Base-by-base conservation (phyloP, 331 rosid genomes). In the Dryas integrifolia region DNA sequence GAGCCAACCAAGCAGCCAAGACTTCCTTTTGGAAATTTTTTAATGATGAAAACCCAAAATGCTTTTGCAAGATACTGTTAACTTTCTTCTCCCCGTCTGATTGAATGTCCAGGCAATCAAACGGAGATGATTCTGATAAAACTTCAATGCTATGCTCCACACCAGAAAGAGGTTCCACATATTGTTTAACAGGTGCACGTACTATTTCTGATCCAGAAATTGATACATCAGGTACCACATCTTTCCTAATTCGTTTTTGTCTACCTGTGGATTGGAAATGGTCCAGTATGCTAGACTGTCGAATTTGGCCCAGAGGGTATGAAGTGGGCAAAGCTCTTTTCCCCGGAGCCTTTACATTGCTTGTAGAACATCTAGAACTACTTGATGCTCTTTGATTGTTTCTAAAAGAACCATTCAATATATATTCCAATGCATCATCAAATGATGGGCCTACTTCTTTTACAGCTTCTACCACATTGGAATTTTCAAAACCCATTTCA, bases 1-100 rank as follows among this genome's bases (percentile, higher is more conserved):
- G 83, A 74, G 85, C 80, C 74, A 83, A 39, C 98, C 98, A 92
- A 1, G 93, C 79, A 77, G 76, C 55, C 68, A 92, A 78, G 50
- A 95, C 98, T 76, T 92, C 97, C 84, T 79, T 90, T 82, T 92
- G 98, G 75, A 92, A 92, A 69, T 77, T 66, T 66, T 87, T 92
- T 75, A 92, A 83, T 2, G 84, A 71, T 8, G 85, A 80, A 85
- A 60, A 83, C 8, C 96, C 96, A 58, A 90, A 92, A 86, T 77
- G 90, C 78, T 84, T 89, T 76, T 80, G 85, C 88, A 92, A 77
- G 26, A 90, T 30, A 73, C 68, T 39, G 58, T 75, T 72, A 79
- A 58, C 86, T 74, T 57, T 86, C 59, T 64, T 72, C 80, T 87
- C 87, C 97, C 93, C 86, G 68, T 83, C 87, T 46, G 76, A 69